Percentiles rank a stretch among this genome's conserved stretches.
Evolutionary conservation across 192 early-diverging fungal species (phyloP).

Genomic region (Linnemannia schmuckeri): DNA sequence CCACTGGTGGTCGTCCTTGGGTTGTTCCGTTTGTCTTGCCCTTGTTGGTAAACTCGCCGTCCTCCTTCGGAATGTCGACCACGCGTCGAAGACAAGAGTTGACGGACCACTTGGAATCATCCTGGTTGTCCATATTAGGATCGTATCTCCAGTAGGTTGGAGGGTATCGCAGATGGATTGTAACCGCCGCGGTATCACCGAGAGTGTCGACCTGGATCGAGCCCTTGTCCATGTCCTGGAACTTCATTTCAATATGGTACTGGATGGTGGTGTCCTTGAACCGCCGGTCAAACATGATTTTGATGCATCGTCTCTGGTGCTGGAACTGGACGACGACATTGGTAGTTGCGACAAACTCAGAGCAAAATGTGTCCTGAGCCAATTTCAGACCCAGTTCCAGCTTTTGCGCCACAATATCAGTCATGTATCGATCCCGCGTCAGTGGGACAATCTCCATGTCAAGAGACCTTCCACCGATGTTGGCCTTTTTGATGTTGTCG

Average conservation of each 20-base stretch:
- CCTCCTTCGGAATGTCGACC: conserved; percentile 38
- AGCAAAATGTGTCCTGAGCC: conserved; percentile 17
- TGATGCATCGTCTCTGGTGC: conserved; percentile 16
- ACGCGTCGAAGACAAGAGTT: conserved; percentile 46
- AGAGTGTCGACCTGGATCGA: conserved; percentile 31
- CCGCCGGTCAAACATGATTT: conserved; percentile 20
- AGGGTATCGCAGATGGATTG: conserved; percentile 58
- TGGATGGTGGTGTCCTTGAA: conserved; percentile 32
- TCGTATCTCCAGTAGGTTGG: conserved; percentile 56
- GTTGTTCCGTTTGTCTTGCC: too few species aligned
- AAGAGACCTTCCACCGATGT: conserved; percentile 19
- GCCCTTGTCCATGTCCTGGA: conserved; percentile 42
- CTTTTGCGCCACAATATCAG: background rate
- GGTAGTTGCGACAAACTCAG: conserved; percentile 20
- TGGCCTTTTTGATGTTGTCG: conserved; percentile 17
- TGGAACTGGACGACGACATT: conserved; percentile 12
- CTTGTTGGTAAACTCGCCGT: background rate
- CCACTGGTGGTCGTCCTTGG: conserved; percentile 24
- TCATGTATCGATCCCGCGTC: background rate
- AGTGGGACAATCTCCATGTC: conserved; percentile 12
- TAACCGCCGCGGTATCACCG: conserved; percentile 21
- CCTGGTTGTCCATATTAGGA: conserved; percentile 8
- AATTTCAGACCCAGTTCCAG: conserved; percentile 31
- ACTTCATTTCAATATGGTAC: conserved; percentile 43
- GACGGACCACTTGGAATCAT: conserved; percentile 21